Conservation (phyloP, 257 asterid species). For the Solanum okadae region DNA sequence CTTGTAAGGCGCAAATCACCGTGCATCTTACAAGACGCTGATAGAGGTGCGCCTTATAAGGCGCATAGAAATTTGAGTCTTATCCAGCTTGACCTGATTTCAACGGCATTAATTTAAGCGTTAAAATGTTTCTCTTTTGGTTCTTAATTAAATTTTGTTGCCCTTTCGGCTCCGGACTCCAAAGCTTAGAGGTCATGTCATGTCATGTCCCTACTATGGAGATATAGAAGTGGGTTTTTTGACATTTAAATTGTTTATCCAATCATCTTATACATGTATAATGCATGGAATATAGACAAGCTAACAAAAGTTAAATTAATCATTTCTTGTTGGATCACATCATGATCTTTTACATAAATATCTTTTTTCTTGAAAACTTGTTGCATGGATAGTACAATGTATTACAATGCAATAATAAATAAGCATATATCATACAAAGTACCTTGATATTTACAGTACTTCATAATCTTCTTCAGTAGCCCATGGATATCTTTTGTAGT, state of each 20-base stretch:
- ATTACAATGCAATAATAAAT: background rate
- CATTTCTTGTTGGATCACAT: background rate
- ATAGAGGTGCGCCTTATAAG: too few relatives aligned
- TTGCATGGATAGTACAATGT: background rate
- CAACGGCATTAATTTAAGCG: too few relatives aligned
- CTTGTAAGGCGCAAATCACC: too few relatives aligned
- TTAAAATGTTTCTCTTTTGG: too few relatives aligned
- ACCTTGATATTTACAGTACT: background rate
- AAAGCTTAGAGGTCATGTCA: too few relatives aligned
- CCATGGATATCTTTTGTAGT: conserved; percentile 57
- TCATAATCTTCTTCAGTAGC: conserved; percentile 74
- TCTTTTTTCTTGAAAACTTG: background rate
- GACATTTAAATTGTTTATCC: background rate
- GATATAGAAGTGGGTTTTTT: background rate
- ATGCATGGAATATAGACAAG: background rate
- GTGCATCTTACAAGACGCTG: too few relatives aligned
- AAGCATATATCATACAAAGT: background rate
- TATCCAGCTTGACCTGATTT: too few relatives aligned
- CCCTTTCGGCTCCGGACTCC: too few relatives aligned
- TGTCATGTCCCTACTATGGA: background rate
- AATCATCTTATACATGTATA: background rate
- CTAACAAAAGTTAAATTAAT: background rate
- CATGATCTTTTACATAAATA: background rate
- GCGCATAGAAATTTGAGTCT: too few relatives aligned
- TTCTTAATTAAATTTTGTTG: too few relatives aligned